Percentiles rank a stretch among this genome's conserved stretches.
Conservation (phyloP, 805 yeast genomes). For the Grigorovia humatica region DNA sequence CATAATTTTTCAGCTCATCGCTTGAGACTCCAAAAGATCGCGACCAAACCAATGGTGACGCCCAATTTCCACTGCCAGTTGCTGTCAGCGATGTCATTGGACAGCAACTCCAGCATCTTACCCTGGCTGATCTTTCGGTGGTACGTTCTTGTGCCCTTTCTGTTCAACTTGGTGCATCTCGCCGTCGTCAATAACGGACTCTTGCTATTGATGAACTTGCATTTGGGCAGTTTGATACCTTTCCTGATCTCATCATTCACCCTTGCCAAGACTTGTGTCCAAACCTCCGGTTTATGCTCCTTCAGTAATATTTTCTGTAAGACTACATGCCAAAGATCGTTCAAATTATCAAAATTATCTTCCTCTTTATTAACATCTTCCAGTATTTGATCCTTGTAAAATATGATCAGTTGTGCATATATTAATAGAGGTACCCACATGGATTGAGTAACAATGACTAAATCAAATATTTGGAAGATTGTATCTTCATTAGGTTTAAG, state of each 20-base stretch:
- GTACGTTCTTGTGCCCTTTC: neutral
- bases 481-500: conserved; percentile 20
- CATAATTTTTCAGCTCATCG: neutral
- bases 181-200: conserved; percentile 25
- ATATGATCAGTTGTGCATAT: conserved; percentile 45
- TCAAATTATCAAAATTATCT: conserved; percentile 25
- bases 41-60: neutral
- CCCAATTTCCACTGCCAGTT: neutral
- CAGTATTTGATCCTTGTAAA: conserved; percentile 37
- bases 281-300: neutral
- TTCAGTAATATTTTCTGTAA: conserved; percentile 30
- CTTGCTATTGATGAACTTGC: conserved; percentile 13
- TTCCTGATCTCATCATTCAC: neutral
- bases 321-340: conserved; percentile 29
- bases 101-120: neutral
- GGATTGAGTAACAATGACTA: conserved; percentile 46
- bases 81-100: neutral
- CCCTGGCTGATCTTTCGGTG: neutral
- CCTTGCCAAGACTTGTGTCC: neutral
- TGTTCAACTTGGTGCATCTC: conserved; percentile 4
- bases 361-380: conserved; percentile 15
- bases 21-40: neutral
- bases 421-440: conserved; percentile 47
- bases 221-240: neutral
- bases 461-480: conserved; percentile 58